Percentiles rank a stretch among this genome's conserved stretches.
These are phyloP conservation scores for Fusarium abutilonis DNA, from an alignment of 2,329 filamentous ascomycete species.

Conservation along the genomic window DNA sequence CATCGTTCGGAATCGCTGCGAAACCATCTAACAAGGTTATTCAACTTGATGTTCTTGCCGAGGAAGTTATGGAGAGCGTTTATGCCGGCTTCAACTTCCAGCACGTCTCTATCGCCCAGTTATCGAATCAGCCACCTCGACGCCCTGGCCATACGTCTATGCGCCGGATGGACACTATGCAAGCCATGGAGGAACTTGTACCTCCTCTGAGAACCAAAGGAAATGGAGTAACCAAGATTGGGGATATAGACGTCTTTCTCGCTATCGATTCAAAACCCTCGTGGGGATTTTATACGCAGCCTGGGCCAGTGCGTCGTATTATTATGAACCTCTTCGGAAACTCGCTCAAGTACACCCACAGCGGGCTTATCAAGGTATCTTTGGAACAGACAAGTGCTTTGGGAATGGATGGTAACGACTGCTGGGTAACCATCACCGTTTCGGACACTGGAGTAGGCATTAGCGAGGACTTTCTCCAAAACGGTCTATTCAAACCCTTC, in stretches of 20 bases:
- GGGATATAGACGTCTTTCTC: conserved; percentile 46
- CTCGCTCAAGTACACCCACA: conserved; percentile 67
- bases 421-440: conserved; percentile 56
- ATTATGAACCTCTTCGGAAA: conserved; percentile 73
- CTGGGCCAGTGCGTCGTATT: conserved; percentile 62
- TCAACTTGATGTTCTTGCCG: conserved; percentile 54
- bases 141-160: conserved; percentile 29
- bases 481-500: conserved; percentile 71
- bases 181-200: conserved; percentile 51
- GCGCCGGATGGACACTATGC: conserved; percentile 50
- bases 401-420: conserved; percentile 3
- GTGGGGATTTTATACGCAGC: conserved; percentile 65
- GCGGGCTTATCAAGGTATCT: conserved; percentile 47
- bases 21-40: conserved; percentile 41
- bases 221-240: conserved; percentile 20
- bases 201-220: neutral
- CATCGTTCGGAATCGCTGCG: conserved; percentile 9
- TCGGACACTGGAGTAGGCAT: conserved; percentile 74
- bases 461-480: conserved; percentile 67
- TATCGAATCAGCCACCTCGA: conserved; percentile 12
- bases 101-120: conserved; percentile 37
- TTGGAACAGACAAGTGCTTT: conserved; percentile 37
- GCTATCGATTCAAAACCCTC: conserved; percentile 54
- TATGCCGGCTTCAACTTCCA: conserved; percentile 57
- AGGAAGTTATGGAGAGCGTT: conserved; percentile 60